Conservation (phyloP, 345 rosid genomes). For the Citrus unshiu region DNA sequence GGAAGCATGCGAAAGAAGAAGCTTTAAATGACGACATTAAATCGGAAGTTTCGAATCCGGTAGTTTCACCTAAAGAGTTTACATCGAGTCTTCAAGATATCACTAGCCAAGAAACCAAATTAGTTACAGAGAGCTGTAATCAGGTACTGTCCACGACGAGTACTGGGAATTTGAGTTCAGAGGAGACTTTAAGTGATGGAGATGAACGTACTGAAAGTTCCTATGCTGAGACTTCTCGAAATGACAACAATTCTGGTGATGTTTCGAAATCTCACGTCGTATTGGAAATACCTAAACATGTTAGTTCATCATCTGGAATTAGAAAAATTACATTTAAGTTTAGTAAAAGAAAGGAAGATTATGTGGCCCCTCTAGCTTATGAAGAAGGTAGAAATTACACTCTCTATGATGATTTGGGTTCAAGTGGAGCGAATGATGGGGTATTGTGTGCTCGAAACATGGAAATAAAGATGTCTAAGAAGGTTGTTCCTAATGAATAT, state of each 20-base stretch:
- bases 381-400: conserved; percentile 9
- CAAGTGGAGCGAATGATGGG: conserved; percentile 20
- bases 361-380: conserved; percentile 17
- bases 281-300: conserved; percentile 83
- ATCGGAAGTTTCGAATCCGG: conserved; percentile 85
- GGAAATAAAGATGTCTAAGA: conserved; percentile 78
- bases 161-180: conserved; percentile 41
- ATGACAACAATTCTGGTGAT: conserved; percentile 25
- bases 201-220: conserved; percentile 36
- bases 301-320: conserved; percentile 65
- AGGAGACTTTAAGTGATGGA: conserved; percentile 55
- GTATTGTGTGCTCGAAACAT: conserved; percentile 38
- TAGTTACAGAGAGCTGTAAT: conserved; percentile 21
- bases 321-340: conserved; percentile 85
- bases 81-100: conserved; percentile 45
- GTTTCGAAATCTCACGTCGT: conserved; percentile 55
- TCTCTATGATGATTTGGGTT: conserved; percentile 19
- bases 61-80: conserved; percentile 52
- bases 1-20: conserved; percentile 74
- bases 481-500: conserved; percentile 51
- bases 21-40: conserved; percentile 62
- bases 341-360: conserved; percentile 65
- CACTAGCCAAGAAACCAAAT: conserved; percentile 43
- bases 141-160: conserved; percentile 40
- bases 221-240: conserved; percentile 17